Evolutionary conservation across 192 early-diverging fungal genomes (phyloP).

Genomic region (Haplosporangium gracile): DNA sequence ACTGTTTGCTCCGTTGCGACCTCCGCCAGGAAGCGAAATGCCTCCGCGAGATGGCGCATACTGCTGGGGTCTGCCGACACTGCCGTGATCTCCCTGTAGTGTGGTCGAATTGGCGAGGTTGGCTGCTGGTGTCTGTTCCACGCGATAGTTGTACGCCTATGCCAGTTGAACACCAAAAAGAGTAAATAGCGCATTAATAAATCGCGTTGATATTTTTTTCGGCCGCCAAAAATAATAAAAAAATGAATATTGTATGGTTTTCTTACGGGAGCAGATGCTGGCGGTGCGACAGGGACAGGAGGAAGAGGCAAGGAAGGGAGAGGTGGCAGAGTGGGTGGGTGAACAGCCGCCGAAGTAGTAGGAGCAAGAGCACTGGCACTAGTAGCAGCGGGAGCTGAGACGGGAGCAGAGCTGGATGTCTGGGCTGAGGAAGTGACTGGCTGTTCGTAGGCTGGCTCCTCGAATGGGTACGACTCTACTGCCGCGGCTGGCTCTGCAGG

Average conservation of each 20-base stretch:
- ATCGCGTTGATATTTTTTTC: background rate
- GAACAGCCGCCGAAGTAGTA: background rate
- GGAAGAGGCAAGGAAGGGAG: background rate
- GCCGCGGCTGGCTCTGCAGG: slow-evolving; percentile 29
- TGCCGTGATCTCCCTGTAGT: slow-evolving; percentile 37
- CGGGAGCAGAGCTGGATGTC: slow-evolving; percentile 2
- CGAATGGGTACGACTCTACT: slow-evolving; percentile 29
- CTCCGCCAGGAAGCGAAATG: slow-evolving; percentile 38
- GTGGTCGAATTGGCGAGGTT: slow-evolving; percentile 52
- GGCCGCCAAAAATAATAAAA: background rate
- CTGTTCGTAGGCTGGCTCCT: slow-evolving; percentile 32
- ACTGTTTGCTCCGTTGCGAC: slow-evolving; percentile 64
- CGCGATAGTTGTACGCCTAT: slow-evolving; percentile 32
- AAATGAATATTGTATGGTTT: background rate
- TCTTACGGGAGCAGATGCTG: slow-evolving; percentile 9
- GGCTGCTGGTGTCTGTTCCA: slow-evolving; percentile 46
- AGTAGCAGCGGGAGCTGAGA: background rate
- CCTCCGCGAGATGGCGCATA: slow-evolving; percentile 39
- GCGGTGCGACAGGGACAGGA: background rate
- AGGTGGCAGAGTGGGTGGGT: slow-evolving; percentile 10
- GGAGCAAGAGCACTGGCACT: background rate
- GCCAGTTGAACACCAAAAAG: background rate
- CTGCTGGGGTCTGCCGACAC: slow-evolving; percentile 48
- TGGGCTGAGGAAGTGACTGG: slow-evolving; percentile 4
- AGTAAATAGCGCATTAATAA: background rate